These are phyloP conservation scores for Nemania bipapillata DNA, from an alignment of 2,329 filamentous ascomycete genomes.

Conservation along the genomic window DNA sequence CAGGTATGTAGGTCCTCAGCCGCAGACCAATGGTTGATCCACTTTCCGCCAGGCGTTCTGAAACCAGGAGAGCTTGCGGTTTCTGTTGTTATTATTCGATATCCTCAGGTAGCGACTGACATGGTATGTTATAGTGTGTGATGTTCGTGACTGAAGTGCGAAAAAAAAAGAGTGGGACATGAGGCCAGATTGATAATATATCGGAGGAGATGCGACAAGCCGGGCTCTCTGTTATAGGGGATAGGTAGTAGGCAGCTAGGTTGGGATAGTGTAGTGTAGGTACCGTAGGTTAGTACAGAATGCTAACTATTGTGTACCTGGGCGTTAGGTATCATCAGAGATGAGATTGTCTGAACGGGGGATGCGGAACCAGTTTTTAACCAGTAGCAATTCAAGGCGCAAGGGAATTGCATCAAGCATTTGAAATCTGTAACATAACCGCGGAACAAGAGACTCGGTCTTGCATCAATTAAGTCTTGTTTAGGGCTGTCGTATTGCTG, in stretches of 20 bases:
- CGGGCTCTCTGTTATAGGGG: not conserved
- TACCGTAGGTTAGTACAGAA: not conserved
- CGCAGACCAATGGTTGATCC: conserved; percentile 17
- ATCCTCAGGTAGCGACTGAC: conserved; percentile 8
- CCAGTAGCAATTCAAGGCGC: not conserved
- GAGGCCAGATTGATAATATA: conserved; percentile 27
- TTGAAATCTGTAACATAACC: conserved; percentile 2
- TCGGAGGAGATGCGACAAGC: conserved; percentile 21
- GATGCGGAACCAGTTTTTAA: conserved; percentile 6
- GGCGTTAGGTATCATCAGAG: not conserved
- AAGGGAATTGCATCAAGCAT: conserved; percentile 10
- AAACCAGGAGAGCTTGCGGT: not conserved
- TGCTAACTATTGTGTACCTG: not conserved
- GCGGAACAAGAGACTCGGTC: not conserved
- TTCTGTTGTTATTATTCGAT: not conserved
- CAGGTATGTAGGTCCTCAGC: conserved; percentile 2
- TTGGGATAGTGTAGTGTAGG: not conserved
- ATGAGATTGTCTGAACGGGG: conserved; percentile 1
- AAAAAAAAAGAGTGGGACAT: conserved; percentile 20
- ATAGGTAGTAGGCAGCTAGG: not conserved
- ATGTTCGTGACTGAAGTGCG: conserved; percentile 14
- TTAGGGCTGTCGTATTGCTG: conserved; percentile 14
- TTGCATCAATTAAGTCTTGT: conserved; percentile 1
- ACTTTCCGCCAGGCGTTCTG: not conserved
- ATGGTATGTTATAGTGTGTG: not conserved